phyloP scores from a whole-genome alignment of 441 rosid genomes.

The Flueggea neowawraea region DNA sequence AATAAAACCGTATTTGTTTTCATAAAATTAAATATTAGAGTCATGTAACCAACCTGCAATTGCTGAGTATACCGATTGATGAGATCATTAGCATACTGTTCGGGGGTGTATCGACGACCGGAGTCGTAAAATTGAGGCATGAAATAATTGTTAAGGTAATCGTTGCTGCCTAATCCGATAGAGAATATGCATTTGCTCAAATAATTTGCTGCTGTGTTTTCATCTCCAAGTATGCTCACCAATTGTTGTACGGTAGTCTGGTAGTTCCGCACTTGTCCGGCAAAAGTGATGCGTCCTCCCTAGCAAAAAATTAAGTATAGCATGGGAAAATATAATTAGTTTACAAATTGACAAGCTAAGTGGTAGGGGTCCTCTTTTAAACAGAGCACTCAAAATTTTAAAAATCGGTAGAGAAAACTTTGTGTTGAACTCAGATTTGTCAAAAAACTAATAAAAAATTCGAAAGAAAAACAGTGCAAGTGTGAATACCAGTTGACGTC shows the following conservation, averaged over 20 bases:
- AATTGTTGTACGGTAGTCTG: constrained; percentile 53
- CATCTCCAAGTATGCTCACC: constrained; percentile 59
- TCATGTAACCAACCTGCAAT: constrained; percentile 29
- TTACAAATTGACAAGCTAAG: too few relatives aligned
- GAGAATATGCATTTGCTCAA: constrained; percentile 69
- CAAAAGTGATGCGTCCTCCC: constrained; percentile 80
- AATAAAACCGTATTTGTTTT: too few relatives aligned
- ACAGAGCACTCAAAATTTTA: too few relatives aligned
- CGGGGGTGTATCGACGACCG: constrained; percentile 48
- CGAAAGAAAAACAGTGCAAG: background rate
- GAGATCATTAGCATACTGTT: constrained; percentile 50
- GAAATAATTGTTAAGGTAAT: constrained; percentile 90
- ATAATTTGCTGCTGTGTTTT: constrained; percentile 47
- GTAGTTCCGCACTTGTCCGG: constrained; percentile 78
- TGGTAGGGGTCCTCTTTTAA: too few relatives aligned
- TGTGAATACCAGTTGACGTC: constrained; percentile 61
- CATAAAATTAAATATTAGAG: too few relatives aligned
- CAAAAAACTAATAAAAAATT: background rate
- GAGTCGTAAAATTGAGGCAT: constrained; percentile 68
- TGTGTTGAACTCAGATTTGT: too few relatives aligned
- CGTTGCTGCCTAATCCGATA: constrained; percentile 84
- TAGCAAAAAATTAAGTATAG: constrained; percentile 7
- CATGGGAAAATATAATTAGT: too few relatives aligned
- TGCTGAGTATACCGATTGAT: constrained; percentile 54
- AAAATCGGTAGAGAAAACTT: too few relatives aligned